A percentile compares a stretch with the other conserved stretches of the same genome.
phyloP scores from a whole-genome alignment of 805 yeast genomes.

The Yarrowia hollandica region DNA sequence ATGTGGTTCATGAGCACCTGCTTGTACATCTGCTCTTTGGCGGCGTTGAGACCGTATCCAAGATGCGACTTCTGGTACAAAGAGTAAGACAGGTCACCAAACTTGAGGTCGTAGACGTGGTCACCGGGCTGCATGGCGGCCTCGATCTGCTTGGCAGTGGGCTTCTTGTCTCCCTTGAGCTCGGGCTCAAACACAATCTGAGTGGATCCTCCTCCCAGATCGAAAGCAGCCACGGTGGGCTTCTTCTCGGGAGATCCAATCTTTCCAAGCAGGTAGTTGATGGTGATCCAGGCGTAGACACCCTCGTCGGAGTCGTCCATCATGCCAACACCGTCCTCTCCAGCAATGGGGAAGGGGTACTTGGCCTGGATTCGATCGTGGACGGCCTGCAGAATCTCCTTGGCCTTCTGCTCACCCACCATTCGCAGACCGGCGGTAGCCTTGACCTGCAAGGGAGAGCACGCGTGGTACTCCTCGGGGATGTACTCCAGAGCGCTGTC shows the following conservation, averaged over 20 bases:
- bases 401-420: slow-evolving; percentile 73
- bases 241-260: slow-evolving; percentile 72
- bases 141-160: slow-evolving; percentile 18
- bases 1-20: slow-evolving; percentile 54
- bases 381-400: slow-evolving; percentile 72
- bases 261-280: slow-evolving; percentile 89
- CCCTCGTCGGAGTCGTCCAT: slow-evolving; percentile 98
- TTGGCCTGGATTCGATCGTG: slow-evolving; percentile 69
- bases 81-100: slow-evolving; percentile 77
- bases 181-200: slow-evolving; percentile 97
- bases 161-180: slow-evolving; percentile 47
- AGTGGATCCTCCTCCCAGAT: slow-evolving; percentile 97
- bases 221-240: slow-evolving; percentile 96
- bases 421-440: slow-evolving; percentile 97
- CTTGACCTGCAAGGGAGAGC: slow-evolving; percentile 94
- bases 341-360: slow-evolving; percentile 91
- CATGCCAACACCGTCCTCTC: slow-evolving; percentile 80
- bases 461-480: slow-evolving; percentile 68
- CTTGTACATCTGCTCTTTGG: slow-evolving; percentile 76
- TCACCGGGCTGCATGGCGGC: slow-evolving; percentile 76
- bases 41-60: slow-evolving; percentile 95
- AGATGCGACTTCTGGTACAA: slow-evolving; percentile 93
- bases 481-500: slow-evolving; percentile 72
- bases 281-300: slow-evolving; percentile 97
- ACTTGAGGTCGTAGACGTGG: slow-evolving; percentile 74